Percentiles rank a stretch among this genome's conserved stretches.
Evolutionary conservation across 2,329 filamentous ascomycete genomes (phyloP).

Genomic region (Neofusicoccum kwambonambiense): DNA sequence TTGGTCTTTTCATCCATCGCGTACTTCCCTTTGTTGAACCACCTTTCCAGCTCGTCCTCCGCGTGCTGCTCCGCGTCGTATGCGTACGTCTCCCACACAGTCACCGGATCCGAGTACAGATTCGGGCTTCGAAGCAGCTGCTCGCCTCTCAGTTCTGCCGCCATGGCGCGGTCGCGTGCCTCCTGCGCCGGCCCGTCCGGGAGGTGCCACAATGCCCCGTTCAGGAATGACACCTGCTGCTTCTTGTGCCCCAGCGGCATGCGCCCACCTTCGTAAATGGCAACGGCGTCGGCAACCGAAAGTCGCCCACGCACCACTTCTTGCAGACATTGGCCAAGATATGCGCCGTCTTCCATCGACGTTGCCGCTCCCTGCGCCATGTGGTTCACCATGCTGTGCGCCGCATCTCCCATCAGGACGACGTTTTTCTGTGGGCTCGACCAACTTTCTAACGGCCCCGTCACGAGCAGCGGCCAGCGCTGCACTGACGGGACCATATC

Average conservation of each 20-base stretch:
- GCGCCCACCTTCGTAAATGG: conserved; percentile 41
- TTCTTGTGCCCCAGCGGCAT: conserved; percentile 46
- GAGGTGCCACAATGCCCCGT: conserved; percentile 38
- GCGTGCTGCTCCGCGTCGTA: conserved; percentile 43
- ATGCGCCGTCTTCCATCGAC: conserved; percentile 46
- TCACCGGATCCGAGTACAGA: conserved; percentile 41
- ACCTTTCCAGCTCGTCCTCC: conserved; percentile 30
- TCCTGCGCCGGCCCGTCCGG: conserved; percentile 35
- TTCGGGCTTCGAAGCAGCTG: conserved; percentile 38
- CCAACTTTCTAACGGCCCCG: conserved; percentile 43
- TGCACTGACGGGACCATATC: conserved; percentile 39
- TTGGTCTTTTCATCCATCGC: conserved; percentile 31
- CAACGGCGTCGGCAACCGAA: conserved; percentile 34
- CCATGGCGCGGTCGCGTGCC: conserved; percentile 40
- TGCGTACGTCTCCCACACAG: conserved; percentile 39
- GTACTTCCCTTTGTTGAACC: conserved; percentile 25
- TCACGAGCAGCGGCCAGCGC: conserved; percentile 47
- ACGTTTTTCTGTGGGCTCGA: conserved; percentile 43
- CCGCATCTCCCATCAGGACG: conserved; percentile 46
- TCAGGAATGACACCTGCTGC: conserved; percentile 43
- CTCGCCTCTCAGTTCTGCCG: conserved; percentile 35
- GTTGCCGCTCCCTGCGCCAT: conserved; percentile 48
- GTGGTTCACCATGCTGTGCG: conserved; percentile 45
- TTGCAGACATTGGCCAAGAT: conserved; percentile 39
- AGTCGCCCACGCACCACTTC: conserved; percentile 37